These are phyloP conservation scores for Geotrichum candidum DNA, from an alignment of 1,139 yeast genomes.

Conservation along the genomic window DNA sequence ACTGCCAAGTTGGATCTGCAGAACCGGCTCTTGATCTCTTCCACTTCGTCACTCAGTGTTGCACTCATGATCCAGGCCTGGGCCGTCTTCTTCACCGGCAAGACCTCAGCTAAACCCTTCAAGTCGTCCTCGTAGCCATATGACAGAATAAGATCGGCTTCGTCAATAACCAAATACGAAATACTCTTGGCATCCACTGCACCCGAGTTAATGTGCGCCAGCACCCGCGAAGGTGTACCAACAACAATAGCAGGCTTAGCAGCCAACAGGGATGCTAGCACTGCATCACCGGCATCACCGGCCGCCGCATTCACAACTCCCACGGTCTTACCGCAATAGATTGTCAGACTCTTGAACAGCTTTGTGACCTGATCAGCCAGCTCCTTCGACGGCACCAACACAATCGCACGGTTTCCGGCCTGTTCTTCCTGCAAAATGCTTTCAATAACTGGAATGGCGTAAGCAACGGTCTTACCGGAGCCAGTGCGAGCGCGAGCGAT, in stretches of 20 bases:
- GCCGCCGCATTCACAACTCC: conserved; percentile 69
- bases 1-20: conserved; percentile 78
- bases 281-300: conserved; percentile 58
- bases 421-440: conserved; percentile 44
- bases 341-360: conserved; percentile 60
- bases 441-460: conserved; percentile 71
- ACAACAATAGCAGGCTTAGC: conserved; percentile 74
- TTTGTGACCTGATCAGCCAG: conserved; percentile 75
- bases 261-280: conserved; percentile 60
- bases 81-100: conserved; percentile 67
- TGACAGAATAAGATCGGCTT: conserved; percentile 84
- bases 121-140: conserved; percentile 91
- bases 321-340: conserved; percentile 64
- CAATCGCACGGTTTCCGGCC: conserved; percentile 40
- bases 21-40: conserved; percentile 64
- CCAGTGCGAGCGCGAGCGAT: conserved; percentile 88
- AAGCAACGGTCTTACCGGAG: conserved; percentile 86
- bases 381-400: conserved; percentile 82
- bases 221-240: conserved; percentile 80
- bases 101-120: conserved; percentile 48
- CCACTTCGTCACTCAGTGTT: conserved; percentile 81
- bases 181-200: conserved; percentile 43
- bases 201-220: conserved; percentile 40
- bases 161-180: conserved; percentile 80
- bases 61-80: conserved; percentile 97